Evolutionary conservation across 176 grass and related monocot genomes (phyloP).

Genomic region (Oryza coarctata): DNA sequence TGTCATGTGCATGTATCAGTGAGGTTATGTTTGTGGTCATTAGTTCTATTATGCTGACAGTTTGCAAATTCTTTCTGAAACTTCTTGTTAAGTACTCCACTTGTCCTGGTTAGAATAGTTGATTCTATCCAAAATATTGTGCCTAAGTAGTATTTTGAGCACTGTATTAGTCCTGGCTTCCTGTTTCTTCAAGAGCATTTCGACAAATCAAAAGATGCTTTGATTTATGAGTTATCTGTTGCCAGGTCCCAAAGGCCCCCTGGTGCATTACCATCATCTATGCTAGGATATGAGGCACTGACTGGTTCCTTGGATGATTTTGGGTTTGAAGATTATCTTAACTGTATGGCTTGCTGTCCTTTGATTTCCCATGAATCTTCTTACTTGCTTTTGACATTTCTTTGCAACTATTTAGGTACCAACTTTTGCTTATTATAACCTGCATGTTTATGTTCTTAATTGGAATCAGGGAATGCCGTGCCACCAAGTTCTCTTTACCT

Average conservation of each 20-base stretch:
- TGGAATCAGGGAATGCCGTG: background rate
- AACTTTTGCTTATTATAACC: too few species aligned
- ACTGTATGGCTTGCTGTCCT: conserved; percentile 49
- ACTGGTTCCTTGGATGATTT: conserved; percentile 76
- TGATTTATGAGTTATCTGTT: background rate
- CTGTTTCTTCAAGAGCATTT: background rate
- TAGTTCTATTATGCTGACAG: background rate
- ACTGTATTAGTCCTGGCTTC: background rate
- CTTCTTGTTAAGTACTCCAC: background rate
- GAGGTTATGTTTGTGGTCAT: background rate
- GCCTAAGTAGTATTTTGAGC: background rate
- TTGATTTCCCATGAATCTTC: background rate
- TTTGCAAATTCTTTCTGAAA: background rate
- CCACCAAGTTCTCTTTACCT: background rate
- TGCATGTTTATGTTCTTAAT: background rate
- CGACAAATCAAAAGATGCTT: background rate
- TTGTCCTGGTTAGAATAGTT: background rate
- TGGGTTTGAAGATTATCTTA: conserved; percentile 76
- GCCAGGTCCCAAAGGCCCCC: conserved; percentile 71
- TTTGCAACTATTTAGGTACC: background rate
- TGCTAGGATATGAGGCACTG: conserved; percentile 72
- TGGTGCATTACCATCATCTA: conserved; percentile 64
- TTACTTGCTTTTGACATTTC: background rate
- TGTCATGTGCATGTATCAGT: background rate
- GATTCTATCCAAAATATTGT: background rate